Evolutionary conservation across 139 green algal genomes (phyloP), one percentile per base, ranked within the genome.

Genomic region (Eudorina sp.): DNA sequence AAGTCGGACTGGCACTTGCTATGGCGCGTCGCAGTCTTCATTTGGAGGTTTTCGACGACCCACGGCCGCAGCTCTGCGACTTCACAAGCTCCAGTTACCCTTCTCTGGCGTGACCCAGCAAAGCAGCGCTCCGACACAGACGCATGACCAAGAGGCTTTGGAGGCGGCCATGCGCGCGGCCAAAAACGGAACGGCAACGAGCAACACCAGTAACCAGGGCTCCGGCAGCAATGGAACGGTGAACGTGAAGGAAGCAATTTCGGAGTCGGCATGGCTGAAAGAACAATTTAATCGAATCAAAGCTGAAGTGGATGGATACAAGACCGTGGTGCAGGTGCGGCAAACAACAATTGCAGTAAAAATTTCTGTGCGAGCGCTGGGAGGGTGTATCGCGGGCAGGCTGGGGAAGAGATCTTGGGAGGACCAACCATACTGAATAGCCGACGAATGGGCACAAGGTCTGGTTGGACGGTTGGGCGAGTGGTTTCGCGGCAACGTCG

Each of bases 141-240:
- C 46, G 9, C 14, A 75, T 41, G 80, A 86, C 25, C 0, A 48
- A 14, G 80, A 86, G 0, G 80, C n/a, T n/a, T 40, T 40, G 16
- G 80, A 76, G 41, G 58, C 40, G 7, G 79, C 55, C 13, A 85
- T 85, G 79, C 53, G 41, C 11, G 53, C 58, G 55, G 79, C 79
- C 16, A 85, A 75, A 53, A 27, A 73, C 27, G 9, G 40, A 6
- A 48, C n/a, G n/a, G n/a, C n/a, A n/a, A n/a, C n/a, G n/a, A n/a
- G n/a, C n/a, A n/a, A n/a, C n/a, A n/a, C n/a, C n/a, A n/a, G n/a
- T n/a, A n/a, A n/a, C n/a, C n/a, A n/a, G n/a, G n/a, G n/a, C n/a
- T n/a, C n/a, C n/a, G n/a, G n/a, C n/a, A 27, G 46, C 46, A 41
- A 82, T 66, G 74, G 43, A 8, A 58, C 43, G 16, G 19, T 21